A percentile compares a stretch with the other conserved stretches of the same genome.
Conservation (phyloP, 179 eudicot genomes). For the Vitellaria paradoxa region DNA sequence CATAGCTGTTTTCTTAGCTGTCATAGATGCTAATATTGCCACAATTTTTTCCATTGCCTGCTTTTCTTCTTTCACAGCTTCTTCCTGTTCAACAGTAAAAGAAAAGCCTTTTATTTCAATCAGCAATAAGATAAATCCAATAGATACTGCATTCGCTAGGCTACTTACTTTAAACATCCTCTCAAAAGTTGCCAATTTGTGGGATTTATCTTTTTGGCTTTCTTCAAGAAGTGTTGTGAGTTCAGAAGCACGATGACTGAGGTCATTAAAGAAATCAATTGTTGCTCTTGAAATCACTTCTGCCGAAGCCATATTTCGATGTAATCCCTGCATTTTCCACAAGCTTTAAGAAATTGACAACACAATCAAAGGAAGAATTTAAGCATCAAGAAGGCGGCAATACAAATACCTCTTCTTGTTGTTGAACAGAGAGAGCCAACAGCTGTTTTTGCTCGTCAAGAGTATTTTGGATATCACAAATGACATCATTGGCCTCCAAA, state of each 20-base stretch:
- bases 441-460: slow-evolving; percentile 53
- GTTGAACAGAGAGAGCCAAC: slow-evolving; percentile 53
- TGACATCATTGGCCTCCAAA: slow-evolving; percentile 58
- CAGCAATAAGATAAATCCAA: background rate
- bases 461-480: slow-evolving; percentile 42
- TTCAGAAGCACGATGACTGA: slow-evolving; percentile 49
- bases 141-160: background rate
- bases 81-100: slow-evolving; percentile 45
- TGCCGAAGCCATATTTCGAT: slow-evolving; percentile 59
- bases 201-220: slow-evolving; percentile 43
- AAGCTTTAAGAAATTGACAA: slow-evolving; percentile 2
- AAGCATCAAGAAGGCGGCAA: background rate
- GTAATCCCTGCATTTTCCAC: slow-evolving; percentile 46
- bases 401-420: slow-evolving; percentile 64
- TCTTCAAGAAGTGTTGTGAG: slow-evolving; percentile 46
- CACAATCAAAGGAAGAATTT: background rate
- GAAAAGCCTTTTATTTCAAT: background rate
- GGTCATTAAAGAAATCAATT: slow-evolving; percentile 52
- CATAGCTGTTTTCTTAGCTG: slow-evolving; percentile 49
- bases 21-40: slow-evolving; percentile 53
- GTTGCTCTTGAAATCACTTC: slow-evolving; percentile 60
- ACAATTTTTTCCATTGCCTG: slow-evolving; percentile 68
- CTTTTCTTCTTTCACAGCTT: slow-evolving; percentile 64
- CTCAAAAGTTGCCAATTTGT: slow-evolving; percentile 47
- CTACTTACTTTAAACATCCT: slow-evolving; percentile 59